These are phyloP conservation scores for Prunus persica DNA, from an alignment of 306 rosid species.

Conservation along the genomic window DNA sequence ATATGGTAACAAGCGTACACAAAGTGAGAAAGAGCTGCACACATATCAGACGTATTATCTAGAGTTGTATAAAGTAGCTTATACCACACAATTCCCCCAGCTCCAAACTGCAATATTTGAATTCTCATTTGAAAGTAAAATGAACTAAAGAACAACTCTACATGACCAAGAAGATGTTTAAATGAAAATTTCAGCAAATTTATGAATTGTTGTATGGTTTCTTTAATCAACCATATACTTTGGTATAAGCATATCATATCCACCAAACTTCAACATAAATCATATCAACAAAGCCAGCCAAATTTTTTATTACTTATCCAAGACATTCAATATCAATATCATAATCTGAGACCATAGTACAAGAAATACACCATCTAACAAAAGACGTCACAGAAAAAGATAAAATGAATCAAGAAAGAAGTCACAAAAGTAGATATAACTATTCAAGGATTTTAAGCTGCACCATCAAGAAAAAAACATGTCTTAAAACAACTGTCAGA, in stretches of 20 bases:
- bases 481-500: neutral
- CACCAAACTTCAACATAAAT: neutral
- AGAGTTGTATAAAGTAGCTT: constrained; percentile 18
- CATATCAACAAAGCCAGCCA: neutral
- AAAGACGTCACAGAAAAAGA: neutral
- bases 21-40: constrained; percentile 79
- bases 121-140: neutral
- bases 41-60: constrained; percentile 17
- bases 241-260: neutral
- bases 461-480: neutral
- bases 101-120: neutral
- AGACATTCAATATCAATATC: neutral
- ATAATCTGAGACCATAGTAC: neutral
- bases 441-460: neutral
- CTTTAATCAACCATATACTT: neutral
- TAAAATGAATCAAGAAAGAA: neutral
- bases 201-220: neutral
- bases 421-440: neutral
- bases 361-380: neutral
- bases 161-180: neutral
- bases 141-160: neutral
- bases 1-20: constrained; percentile 79
- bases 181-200: neutral
- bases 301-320: neutral
- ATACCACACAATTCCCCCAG: neutral